phyloP scores from a whole-genome alignment of 2,329 filamentous ascomycete species.

The Cercospora zeae-maydis region DNA sequence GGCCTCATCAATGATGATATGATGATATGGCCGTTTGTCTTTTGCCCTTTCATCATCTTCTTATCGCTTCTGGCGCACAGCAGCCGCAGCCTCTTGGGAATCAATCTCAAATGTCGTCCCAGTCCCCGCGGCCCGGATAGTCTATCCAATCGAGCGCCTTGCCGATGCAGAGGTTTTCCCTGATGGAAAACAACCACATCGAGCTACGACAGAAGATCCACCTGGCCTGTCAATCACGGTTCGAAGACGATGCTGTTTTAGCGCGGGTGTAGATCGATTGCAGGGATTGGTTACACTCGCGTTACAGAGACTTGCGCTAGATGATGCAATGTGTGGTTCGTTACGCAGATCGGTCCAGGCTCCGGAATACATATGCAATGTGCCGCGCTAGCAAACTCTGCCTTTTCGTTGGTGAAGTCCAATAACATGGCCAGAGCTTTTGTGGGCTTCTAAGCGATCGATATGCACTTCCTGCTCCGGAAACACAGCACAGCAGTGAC shows the following conservation, averaged over 20 bases:
- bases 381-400: slow-evolving; percentile 5
- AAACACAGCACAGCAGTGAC: neutral
- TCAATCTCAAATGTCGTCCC: neutral
- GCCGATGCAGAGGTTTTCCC: neutral
- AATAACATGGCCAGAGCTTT: neutral
- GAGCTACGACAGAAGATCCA: neutral
- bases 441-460: neutral
- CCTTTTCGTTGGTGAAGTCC: neutral
- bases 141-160: neutral
- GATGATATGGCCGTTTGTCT: too few species aligned
- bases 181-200: neutral
- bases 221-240: neutral
- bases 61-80: neutral
- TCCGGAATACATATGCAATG: neutral
- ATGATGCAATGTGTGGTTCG: slow-evolving; percentile 5
- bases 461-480: neutral
- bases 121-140: neutral
- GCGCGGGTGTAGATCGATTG: neutral
- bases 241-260: neutral
- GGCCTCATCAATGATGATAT: too few species aligned
- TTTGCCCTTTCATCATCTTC: neutral
- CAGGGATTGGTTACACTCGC: neutral
- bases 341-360: neutral
- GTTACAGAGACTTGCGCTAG: neutral
- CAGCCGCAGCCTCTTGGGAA: neutral